Base-by-base conservation (phyloP, 2,329 filamentous ascomycete species). In the Aspergillus hiratsukae region DNA sequence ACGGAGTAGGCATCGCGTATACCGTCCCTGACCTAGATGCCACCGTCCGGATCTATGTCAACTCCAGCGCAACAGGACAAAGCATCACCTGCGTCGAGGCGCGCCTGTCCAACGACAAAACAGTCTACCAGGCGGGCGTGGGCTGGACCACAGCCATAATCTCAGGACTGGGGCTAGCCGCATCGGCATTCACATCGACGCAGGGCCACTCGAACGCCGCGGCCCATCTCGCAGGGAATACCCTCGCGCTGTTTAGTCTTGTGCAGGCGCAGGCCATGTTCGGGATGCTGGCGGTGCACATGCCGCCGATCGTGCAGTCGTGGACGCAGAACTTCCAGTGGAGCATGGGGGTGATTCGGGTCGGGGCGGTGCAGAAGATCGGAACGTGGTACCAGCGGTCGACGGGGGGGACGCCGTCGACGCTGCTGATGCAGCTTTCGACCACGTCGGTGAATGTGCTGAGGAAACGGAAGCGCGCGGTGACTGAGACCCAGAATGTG, bases 301-400 rank as follows among this genome's bases (percentile, higher is more conserved):
- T 96, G 52, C 93, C 93, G 6, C 92, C 92, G 0, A 89, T 96
- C 58, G 92, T 95, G 52, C 83, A 89, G 67, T 83, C 91, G 0
- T 97, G 93, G 92, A 96, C 91, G 2, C 92, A 96, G 77, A 92
- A 97, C 75, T 96, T 97, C 77, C 89, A 95, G 71, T 97, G 92
- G 92, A 94, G 88, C 68, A 94, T 97, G 90, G 93, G 92, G 64
- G 91, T 97, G 66, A 95, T 97, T 66, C 83, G 83, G 51, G 83
- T 96, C 35, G 80, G 79, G n/a, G 96, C 95, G 73, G 83, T 96
- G 77, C 91, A 97, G 77, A 81, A 80, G 48, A 88, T 96, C 68
- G 89, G 90, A 58, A 96, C 91, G 35, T 97, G 92, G 92, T 97
- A 97, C 71, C 92, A 96, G 76, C 88, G 92, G 58, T 84, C 93